Evolutionary conservation across 2,329 filamentous ascomycete genomes (phyloP).

Genomic region (Lizonia empirigonia): DNA sequence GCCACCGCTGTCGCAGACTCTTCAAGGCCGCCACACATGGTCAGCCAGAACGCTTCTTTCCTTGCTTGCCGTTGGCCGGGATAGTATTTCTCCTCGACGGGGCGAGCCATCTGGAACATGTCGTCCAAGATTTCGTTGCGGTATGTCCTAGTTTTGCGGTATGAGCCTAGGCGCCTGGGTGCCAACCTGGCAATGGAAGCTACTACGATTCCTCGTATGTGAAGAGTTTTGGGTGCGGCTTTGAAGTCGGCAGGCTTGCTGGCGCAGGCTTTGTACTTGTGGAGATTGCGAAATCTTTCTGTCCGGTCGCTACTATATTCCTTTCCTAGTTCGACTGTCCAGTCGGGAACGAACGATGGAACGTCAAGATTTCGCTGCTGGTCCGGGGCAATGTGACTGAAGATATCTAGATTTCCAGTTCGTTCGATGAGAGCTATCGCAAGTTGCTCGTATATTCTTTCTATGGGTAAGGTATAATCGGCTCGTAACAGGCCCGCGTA

Average conservation of each 20-base stretch:
- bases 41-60: slow-evolving; percentile 13
- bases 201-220: not conserved
- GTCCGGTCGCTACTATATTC: slow-evolving; percentile 11
- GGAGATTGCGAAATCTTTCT: not conserved
- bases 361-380: slow-evolving; percentile 2
- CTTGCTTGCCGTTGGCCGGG: not conserved
- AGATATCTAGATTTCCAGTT: not conserved
- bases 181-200: not conserved
- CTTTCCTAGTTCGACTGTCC: slow-evolving; percentile 5
- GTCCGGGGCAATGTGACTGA: slow-evolving; percentile 7
- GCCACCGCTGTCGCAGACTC: not conserved
- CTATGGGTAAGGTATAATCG: slow-evolving; percentile 1
- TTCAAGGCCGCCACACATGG: slow-evolving; percentile 5
- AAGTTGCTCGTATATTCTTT: slow-evolving; percentile 6
- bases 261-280: slow-evolving; percentile 2
- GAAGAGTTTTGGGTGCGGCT: not conserved
- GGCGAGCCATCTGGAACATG: not conserved
- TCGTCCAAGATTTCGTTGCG: slow-evolving; percentile 5
- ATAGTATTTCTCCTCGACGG: not conserved
- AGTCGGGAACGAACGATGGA: slow-evolving; percentile 4
- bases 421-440: slow-evolving; percentile 4
- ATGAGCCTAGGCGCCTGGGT: slow-evolving; percentile 1
- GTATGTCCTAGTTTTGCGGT: slow-evolving; percentile 2
- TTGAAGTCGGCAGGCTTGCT: not conserved
- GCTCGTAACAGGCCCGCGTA: slow-evolving; percentile 2